phyloP scores from a whole-genome alignment of 73 alveolate species.

The Halteria grandinella region DNA sequence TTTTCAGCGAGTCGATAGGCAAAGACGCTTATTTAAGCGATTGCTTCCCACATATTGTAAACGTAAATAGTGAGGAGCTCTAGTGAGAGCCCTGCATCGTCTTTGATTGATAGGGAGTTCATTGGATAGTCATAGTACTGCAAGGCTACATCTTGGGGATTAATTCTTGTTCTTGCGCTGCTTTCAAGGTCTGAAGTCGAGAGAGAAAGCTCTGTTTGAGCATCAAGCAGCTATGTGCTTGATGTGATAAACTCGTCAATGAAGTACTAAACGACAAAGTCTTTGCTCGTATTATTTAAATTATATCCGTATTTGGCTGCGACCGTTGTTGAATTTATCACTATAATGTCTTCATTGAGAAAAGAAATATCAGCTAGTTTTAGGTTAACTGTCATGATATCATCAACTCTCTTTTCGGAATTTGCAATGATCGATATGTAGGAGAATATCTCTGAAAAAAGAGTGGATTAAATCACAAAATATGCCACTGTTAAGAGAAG shows the following conservation, averaged over 20 bases:
- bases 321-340: too few relatives aligned
- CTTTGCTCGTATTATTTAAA: not conserved
- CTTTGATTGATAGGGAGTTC: too few relatives aligned
- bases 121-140: not conserved
- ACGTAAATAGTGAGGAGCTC: conserved; percentile 7
- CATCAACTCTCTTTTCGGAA: conserved; percentile 44
- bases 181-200: conserved; percentile 17
- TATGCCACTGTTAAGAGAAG: conserved; percentile 27
- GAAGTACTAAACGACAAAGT: not conserved
- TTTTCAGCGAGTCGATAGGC: conserved; percentile 31
- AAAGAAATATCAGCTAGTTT: conserved; percentile 11
- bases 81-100: too few relatives aligned
- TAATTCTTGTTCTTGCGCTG: not conserved
- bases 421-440: conserved; percentile 3
- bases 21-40: conserved; percentile 26
- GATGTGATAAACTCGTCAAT: not conserved
- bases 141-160: conserved; percentile 39
- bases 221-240: conserved; percentile 34
- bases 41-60: conserved; percentile 53
- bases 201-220: conserved; percentile 8
- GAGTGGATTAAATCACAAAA: conserved; percentile 29
- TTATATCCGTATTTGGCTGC: not conserved
- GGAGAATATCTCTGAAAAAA: conserved; percentile 2
- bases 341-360: not conserved
- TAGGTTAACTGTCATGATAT: conserved; percentile 32